Base-by-base conservation (phyloP, 129 eudicot species). In the Logfia minima region DNA sequence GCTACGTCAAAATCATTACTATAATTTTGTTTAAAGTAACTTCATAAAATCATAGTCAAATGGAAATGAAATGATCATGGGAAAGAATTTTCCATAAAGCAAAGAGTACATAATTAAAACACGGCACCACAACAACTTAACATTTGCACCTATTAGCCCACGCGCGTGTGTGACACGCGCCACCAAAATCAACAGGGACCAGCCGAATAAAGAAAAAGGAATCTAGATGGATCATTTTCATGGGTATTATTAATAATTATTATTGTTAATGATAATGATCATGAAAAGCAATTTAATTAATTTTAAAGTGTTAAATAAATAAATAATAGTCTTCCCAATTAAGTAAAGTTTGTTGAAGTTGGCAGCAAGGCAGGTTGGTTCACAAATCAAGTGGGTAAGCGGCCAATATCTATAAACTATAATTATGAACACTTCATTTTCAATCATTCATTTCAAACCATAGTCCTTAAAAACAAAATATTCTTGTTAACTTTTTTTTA, bases 281-380 rank as follows among this genome's bases (percentile, higher is more conserved):
- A 51, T 24, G 18, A 68, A 32, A 61, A 59, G 23, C 66, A 74
- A 67, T 41, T 1, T 5, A 23, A 63, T 63, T 62, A 26, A 62
- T 26, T 62, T 9, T 45, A 62, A 70, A 74, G 35, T n/a, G 13
- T 53, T 24, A 63, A 81, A 83, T 58, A 58, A 58, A 6, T 58
- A 58, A 58, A 58, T 58, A 58, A 22, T 88, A 84, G 87, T 89
- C 96, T 92, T 92, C 78, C 70, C 63, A 89, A 77, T 79, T 29
- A 92, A 89, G 96, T 80, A 85, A 92, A 87, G 97, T 92, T 84
- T 68, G 97, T 84, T 92, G 91, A 86, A 75, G 92, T 83, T 82
- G 90, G 89, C 85, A 82, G 78, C 74, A 76, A 68, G 79, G 72
- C 85, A 80, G 84, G 84, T 59, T 80, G 84, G 84, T 59, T 80